Evolutionary conservation across 331 rosid genomes (phyloP).

Genomic region (Malus hybrid): DNA sequence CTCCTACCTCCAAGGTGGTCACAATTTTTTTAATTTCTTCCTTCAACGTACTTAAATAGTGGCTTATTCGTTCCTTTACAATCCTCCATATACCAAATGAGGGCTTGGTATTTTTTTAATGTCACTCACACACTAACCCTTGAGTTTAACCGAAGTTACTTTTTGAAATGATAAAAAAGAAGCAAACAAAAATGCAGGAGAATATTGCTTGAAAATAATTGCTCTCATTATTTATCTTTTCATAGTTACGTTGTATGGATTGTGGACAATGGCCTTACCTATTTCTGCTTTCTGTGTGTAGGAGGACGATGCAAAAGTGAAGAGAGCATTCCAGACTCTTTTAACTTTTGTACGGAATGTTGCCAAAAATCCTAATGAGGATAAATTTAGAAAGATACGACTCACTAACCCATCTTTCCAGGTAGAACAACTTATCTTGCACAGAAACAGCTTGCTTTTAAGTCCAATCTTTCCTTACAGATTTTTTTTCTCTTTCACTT

Average conservation of each 20-base stretch:
- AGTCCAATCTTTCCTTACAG: neutral
- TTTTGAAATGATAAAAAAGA: neutral
- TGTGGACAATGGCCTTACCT: neutral
- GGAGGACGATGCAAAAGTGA: slow-evolving; percentile 86
- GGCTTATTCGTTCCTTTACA: too few species aligned
- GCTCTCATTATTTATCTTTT: neutral
- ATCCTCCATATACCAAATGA: too few species aligned
- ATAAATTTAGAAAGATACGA: slow-evolving; percentile 85
- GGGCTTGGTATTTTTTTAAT: neutral
- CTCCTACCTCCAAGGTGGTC: too few species aligned
- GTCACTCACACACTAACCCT: neutral
- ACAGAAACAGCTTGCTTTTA: neutral
- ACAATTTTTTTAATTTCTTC: too few species aligned
- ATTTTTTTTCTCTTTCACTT: neutral
- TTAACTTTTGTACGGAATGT: slow-evolving; percentile 81
- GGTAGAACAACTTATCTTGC: slow-evolving; percentile 30
- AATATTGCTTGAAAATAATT: neutral
- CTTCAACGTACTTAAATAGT: too few species aligned
- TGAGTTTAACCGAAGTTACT: neutral
- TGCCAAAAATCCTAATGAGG: slow-evolving; percentile 74
- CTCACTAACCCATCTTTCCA: slow-evolving; percentile 78
- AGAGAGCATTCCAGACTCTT: slow-evolving; percentile 90
- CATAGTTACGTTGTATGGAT: neutral
- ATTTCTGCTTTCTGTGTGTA: slow-evolving; percentile 22
- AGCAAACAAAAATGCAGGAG: neutral